Base-by-base conservation (phyloP, 495 filamentous ascomycete species). In the Cairneyella variabilis region DNA sequence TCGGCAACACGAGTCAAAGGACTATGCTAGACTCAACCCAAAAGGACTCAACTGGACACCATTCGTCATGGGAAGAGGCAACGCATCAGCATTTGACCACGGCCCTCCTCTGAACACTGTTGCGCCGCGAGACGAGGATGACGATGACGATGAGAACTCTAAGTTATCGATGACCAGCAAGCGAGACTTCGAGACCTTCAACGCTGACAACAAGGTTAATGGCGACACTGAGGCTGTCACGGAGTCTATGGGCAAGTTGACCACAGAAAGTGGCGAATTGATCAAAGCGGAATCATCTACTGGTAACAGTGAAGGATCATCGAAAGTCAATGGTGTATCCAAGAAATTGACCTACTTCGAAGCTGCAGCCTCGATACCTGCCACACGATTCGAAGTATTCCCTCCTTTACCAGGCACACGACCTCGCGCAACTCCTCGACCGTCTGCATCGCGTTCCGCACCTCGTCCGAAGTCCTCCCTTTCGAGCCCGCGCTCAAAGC, bases 41-140 rank as follows among this genome's bases (percentile, higher is more conserved):
- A 81, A 85, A 52, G 82, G 83, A 9, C 76, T 98, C 32, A 83
- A 91, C 2, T 98, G 93, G 93, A 96, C 89, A n/a, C 93, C 95
- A 11, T 98, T 93, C 67, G 82, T 98, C 48, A 97, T 96, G 90
- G 91, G 92, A 20, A 79, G 87, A 47, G 85, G 80, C 63, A 91
- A 89, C 48, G 80, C 85, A n/a, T 84, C 83, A 0, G 86, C 89
- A 54, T 91, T 92, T 65, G 88, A 97, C 63, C 79, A 90, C 37
- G 84, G 83, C 39, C 84, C 85, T 41, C 80, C 86, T n/a, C 62
- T 97, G 25, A 91, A 88, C 54, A 88, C 91, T 0, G 87, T 98
- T 43, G 93, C 91, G 2, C 90, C 85, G 9, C 82, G 92, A 48
- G 89, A 89, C 30, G 88, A 88, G 0, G 78, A 81, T 26, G 83